A percentile compares a stretch with the other conserved stretches of the same genome.
Conservation (phyloP, 2,329 filamentous ascomycete genomes). For the Pseudogymnoascus sp. region DNA sequence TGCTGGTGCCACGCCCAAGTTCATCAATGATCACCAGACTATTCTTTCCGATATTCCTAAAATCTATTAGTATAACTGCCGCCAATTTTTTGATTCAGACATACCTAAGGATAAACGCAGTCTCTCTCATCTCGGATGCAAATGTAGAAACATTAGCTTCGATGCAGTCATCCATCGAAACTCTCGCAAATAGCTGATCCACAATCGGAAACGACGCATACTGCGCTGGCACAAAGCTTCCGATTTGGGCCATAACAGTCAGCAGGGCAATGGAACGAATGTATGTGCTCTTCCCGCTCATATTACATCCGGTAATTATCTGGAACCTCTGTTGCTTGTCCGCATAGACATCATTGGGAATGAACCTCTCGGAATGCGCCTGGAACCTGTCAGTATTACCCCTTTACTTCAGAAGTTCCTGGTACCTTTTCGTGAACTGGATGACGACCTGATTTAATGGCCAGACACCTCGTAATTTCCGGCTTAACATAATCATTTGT, state of each 20-base stretch:
- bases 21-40: conserved; percentile 87
- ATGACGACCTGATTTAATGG: conserved; percentile 60
- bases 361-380: conserved; percentile 59
- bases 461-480: conserved; percentile 54
- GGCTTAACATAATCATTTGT: conserved; percentile 58
- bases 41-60: conserved; percentile 63
- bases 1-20: conserved; percentile 83
- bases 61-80: background rate
- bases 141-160: conserved; percentile 92
- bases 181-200: conserved; percentile 76
- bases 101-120: conserved; percentile 76
- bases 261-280: conserved; percentile 79
- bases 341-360: conserved; percentile 88
- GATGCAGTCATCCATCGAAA: conserved; percentile 80
- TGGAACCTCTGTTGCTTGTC: conserved; percentile 77
- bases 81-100: background rate
- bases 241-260: conserved; percentile 89
- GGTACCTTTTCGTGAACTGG: conserved; percentile 59
- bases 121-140: conserved; percentile 90
- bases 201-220: conserved; percentile 77
- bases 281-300: conserved; percentile 97
- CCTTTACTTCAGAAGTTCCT: background rate
- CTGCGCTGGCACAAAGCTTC: conserved; percentile 79
- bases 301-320: conserved; percentile 92
- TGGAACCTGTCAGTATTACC: conserved; percentile 21